Evolutionary conservation across 108 stramenopile species (phyloP).

Genomic region (Stephanodiscus triporus): DNA sequence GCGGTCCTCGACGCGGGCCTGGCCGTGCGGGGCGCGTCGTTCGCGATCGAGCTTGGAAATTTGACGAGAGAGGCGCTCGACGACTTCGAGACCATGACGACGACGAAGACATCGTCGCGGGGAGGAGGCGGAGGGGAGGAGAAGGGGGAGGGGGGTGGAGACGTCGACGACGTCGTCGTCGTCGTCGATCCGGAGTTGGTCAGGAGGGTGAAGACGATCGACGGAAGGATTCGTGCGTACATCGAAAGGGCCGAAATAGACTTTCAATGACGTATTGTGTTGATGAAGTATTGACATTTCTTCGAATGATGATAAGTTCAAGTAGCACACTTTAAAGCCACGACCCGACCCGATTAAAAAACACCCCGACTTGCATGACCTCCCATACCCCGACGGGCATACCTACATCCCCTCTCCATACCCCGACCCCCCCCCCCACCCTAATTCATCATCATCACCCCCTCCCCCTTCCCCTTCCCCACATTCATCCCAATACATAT

Average conservation of each 20-base stretch:
- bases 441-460: background rate
- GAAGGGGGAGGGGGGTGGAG: background rate
- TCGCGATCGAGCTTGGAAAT: conserved; percentile 63
- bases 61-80: conserved; percentile 76
- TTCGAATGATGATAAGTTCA: no score
- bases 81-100: conserved; percentile 57
- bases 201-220: conserved; percentile 55
- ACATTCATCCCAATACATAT: background rate
- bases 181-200: conserved; percentile 70
- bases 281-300: no score
- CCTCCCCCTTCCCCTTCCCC: background rate
- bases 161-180: conserved; percentile 20
- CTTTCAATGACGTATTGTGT: conserved; percentile 36
- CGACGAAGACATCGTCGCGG: background rate
- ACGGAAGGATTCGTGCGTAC: conserved; percentile 57
- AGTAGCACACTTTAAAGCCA: no score
- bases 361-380: no score
- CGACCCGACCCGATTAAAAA: no score
- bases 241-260: conserved; percentile 16
- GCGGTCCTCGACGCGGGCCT: conserved; percentile 80
- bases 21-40: conserved; percentile 68
- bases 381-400: no score
- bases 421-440: background rate
- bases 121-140: background rate
- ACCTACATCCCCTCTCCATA: no score